Evolutionary conservation across 805 yeast species (phyloP), one percentile per base, ranked within the genome.

Genomic region (Tetrapisispora iriomotensis): DNA sequence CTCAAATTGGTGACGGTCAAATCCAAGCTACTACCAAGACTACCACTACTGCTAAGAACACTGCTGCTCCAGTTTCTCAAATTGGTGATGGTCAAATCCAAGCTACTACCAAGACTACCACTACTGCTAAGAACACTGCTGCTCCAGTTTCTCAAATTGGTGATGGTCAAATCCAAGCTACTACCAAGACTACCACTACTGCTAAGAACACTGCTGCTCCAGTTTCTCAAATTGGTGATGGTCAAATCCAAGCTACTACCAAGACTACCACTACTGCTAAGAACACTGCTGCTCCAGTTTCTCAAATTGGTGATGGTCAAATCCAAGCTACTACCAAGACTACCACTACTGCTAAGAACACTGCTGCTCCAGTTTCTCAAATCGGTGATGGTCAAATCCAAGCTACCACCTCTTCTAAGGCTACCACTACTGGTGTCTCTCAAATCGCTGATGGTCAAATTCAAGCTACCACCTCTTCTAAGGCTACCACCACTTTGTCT

Each of bases 381-480:
- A 69, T 70, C 41, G 66, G 67, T 36, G 75, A 71, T 49, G 54
- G 54, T 36, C 54, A 50, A 45, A 38, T 67, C 36, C 73, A 68
- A 54, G 69, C 66, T 33, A 53, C 62, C 35, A 56, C 68, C 33
- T 10, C 36, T 30, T 29, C 58, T 14, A 37, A 37, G 20, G 39
- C 50, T n/a, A 44, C 59, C 38, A 46, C 56, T 42, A 56, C 66
- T 37, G 56, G 48, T 19, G 51, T 47, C 39, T 51, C 71, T 40
- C 75, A 72, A 50, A 64, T 69, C 39, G 53, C 56, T 39, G 76
- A 71, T 45, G 74, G 74, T 44, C 72, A 68, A 53, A 52, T 62
- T 34, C 44, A 46, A 28, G 47, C 45, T 49, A 42, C 53, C 21
- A 34, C 53, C 14, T 35, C 56, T 27, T 47, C 46, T 36, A 37